A percentile compares a stretch with the other conserved stretches of the same genome.
Conservation (phyloP, 176 grass and related monocot species). For the Ensete glaucum region DNA sequence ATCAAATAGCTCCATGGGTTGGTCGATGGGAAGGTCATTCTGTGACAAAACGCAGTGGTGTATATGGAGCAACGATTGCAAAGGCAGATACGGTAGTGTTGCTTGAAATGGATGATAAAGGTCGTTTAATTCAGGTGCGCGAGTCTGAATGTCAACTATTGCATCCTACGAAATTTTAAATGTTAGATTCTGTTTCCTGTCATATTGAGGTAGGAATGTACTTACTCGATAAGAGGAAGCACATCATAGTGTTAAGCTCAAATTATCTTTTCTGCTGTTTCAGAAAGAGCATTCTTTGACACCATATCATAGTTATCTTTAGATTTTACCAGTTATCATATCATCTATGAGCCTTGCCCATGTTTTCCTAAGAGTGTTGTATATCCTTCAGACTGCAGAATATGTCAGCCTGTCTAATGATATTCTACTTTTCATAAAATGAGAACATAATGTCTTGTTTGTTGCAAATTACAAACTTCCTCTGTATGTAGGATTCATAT, state of each 20-base stretch:
- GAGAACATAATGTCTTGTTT: not conserved
- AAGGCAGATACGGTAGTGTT: conserved; percentile 54
- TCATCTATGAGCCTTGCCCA: not conserved
- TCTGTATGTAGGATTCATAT: not conserved
- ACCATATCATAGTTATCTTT: not conserved
- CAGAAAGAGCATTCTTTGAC: not conserved
- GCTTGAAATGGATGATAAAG: conserved; percentile 46
- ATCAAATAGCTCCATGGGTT: conserved; percentile 49
- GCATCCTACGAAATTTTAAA: too few relatives aligned
- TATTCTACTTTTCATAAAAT: not conserved
- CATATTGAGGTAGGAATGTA: not conserved
- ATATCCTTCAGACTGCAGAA: not conserved
- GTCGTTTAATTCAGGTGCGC: conserved; percentile 57
- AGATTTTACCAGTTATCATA: not conserved
- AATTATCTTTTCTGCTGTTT: not conserved
- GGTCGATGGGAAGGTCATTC: conserved; percentile 84
- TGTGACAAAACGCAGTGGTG: conserved; percentile 75
- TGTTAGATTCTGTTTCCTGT: not conserved
- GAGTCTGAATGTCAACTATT: not conserved
- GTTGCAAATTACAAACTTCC: not conserved
- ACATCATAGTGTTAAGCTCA: not conserved
- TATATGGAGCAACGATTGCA: conserved; percentile 70
- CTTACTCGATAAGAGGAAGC: not conserved
- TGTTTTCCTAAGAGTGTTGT: not conserved
- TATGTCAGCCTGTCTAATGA: not conserved